phyloP scores from a whole-genome alignment of 345 rosid genomes.

The Ceriops zippeliana region DNA sequence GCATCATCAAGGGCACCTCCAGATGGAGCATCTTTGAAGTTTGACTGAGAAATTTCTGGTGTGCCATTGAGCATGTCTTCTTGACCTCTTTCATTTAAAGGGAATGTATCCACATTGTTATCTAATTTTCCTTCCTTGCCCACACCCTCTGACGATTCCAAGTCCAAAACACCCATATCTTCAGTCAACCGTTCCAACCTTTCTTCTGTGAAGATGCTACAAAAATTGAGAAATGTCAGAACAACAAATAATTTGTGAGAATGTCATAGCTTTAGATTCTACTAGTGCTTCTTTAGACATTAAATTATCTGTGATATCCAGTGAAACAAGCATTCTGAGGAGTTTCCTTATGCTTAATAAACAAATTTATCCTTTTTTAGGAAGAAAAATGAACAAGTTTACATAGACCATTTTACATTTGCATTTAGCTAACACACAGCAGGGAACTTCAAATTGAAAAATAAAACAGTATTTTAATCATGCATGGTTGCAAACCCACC shows the following conservation, averaged over 20 bases:
- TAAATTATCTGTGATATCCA: neutral
- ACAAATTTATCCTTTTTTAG: too few relatives aligned
- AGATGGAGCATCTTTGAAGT: slow-evolving; percentile 35
- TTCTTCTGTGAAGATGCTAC: slow-evolving; percentile 85
- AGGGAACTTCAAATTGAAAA: neutral
- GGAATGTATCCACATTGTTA: slow-evolving; percentile 22
- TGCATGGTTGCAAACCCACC: slow-evolving; percentile 35
- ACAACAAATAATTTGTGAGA: neutral
- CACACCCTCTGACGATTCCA: slow-evolving; percentile 36
- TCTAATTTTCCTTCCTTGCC: slow-evolving; percentile 32
- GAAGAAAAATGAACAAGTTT: neutral
- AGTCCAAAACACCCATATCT: slow-evolving; percentile 49
- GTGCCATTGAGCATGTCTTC: slow-evolving; percentile 30
- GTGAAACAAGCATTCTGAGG: neutral
- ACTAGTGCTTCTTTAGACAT: neutral
- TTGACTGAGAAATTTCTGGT: slow-evolving; percentile 28
- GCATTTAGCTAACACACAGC: neutral
- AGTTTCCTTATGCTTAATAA: too few relatives aligned
- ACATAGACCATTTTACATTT: neutral
- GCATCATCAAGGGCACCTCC: slow-evolving; percentile 31
- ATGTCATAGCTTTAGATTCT: neutral
- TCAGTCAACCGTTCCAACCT: slow-evolving; percentile 79
- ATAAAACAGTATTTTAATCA: slow-evolving; percentile 2
- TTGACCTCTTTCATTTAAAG: slow-evolving; percentile 24
- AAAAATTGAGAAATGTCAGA: slow-evolving; percentile 14